phyloP scores from a whole-genome alignment of 148 eudicot genomes.

The Camellia japonica region DNA sequence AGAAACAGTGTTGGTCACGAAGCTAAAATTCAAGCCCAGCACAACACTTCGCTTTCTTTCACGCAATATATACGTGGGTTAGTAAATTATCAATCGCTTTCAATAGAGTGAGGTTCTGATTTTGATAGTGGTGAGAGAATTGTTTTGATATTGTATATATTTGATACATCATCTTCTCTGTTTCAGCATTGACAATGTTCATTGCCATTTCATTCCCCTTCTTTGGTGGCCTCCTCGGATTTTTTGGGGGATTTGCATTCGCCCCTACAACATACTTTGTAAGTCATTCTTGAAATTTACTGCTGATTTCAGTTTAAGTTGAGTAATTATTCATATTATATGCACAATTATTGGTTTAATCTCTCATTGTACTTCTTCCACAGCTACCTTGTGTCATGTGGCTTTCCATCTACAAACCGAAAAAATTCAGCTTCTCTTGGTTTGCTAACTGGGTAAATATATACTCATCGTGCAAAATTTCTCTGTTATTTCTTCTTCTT shows the following conservation, averaged over 20 bases:
- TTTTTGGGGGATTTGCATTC: conserved; percentile 31
- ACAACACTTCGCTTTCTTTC: conserved; percentile 15
- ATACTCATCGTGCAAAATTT: background rate
- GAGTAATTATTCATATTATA: no score
- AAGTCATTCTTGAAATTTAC: background rate
- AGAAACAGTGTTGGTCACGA: conserved; percentile 23
- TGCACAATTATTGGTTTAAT: background rate
- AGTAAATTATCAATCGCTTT: background rate
- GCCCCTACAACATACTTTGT: conserved; percentile 28
- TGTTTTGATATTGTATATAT: background rate
- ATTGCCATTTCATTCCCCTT: conserved; percentile 27
- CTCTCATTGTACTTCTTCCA: background rate
- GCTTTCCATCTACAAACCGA: conserved; percentile 26
- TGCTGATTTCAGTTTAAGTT: no score
- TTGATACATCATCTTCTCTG: background rate
- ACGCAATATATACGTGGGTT: conserved; percentile 22
- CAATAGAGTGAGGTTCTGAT: no score
- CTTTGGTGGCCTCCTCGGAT: conserved; percentile 31
- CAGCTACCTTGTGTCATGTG: conserved; percentile 29
- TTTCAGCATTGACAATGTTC: conserved; percentile 21
- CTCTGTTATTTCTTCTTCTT: background rate
- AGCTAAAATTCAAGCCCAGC: conserved; percentile 13
- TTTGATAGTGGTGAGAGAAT: background rate
- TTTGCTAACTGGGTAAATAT: conserved; percentile 18
- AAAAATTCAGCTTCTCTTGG: conserved; percentile 23